phyloP scores from a whole-genome alignment of 2,329 filamentous ascomycete species.

The Elsinoe ampelina region DNA sequence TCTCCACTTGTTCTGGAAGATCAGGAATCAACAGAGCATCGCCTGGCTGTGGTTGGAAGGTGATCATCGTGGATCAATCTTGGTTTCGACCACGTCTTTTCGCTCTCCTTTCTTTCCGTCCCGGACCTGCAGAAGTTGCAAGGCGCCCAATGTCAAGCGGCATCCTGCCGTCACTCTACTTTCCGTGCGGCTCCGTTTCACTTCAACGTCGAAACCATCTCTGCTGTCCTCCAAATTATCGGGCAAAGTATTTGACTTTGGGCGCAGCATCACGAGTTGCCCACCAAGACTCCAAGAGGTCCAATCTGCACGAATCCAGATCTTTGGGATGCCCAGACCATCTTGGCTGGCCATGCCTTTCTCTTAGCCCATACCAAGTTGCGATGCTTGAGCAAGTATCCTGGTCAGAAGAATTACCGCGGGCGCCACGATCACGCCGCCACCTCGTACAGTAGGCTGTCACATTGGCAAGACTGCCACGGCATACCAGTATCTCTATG shows the following conservation, averaged over 20 bases:
- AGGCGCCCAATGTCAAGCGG: not conserved
- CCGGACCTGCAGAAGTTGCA: no score
- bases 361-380: not conserved
- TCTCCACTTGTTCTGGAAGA: no score
- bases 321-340: not conserved
- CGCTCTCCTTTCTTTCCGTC: not conserved
- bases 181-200: not conserved
- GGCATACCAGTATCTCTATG: not conserved
- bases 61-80: not conserved
- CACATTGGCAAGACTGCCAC: not conserved
- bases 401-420: not conserved
- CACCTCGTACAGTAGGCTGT: not conserved
- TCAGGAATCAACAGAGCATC: not conserved
- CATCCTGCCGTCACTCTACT: not conserved
- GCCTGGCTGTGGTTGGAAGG: not conserved
- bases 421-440: not conserved
- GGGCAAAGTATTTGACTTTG: not conserved
- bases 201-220: not conserved
- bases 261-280: not conserved
- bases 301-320: not conserved
- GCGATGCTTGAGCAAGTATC: not conserved
- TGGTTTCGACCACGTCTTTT: not conserved
- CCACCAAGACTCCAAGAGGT: not conserved
- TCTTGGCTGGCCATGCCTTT: conserved; percentile 3
- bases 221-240: not conserved